Conservation (phyloP, 768 basidiomycete species). For the Fomitopsis pulvina region DNA sequence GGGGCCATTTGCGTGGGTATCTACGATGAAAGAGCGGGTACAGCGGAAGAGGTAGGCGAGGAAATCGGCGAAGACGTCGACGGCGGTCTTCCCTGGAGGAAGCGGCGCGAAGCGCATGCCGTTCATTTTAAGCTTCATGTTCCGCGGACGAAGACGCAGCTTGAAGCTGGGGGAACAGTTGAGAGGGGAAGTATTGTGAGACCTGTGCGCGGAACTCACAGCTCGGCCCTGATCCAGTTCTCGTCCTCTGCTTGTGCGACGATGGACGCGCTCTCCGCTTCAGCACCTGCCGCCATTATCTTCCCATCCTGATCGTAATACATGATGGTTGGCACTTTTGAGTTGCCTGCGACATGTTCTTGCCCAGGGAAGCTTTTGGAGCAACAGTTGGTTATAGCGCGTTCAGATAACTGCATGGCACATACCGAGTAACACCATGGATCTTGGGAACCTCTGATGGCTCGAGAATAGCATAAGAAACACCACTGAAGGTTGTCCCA, state of each 20-base stretch:
- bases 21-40: slow-evolving; percentile 68
- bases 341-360: slow-evolving; percentile 80
- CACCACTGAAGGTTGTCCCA: slow-evolving; percentile 79
- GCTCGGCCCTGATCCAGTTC: slow-evolving; percentile 66
- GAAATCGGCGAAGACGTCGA: slow-evolving; percentile 77
- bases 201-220: slow-evolving; percentile 38
- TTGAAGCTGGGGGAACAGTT: slow-evolving; percentile 50
- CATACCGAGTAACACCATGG: slow-evolving; percentile 70
- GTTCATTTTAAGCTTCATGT: slow-evolving; percentile 80
- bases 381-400: background rate
- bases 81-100: slow-evolving; percentile 58
- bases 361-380: slow-evolving; percentile 67
- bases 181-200: background rate
- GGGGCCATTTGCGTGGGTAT: slow-evolving; percentile 76
- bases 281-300: slow-evolving; percentile 71
- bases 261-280: slow-evolving; percentile 57
- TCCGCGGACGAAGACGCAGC: slow-evolving; percentile 66
- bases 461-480: slow-evolving; percentile 77
- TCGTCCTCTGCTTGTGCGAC: slow-evolving; percentile 69
- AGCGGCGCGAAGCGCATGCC: slow-evolving; percentile 71
- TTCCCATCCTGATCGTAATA: slow-evolving; percentile 63
- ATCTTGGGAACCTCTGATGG: slow-evolving; percentile 80
- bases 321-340: slow-evolving; percentile 75
- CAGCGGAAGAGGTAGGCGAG: slow-evolving; percentile 68
- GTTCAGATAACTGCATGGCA: background rate